A percentile compares a stretch with the other conserved stretches of the same genome.
These are phyloP conservation scores for Asclepias syriaca DNA, from an alignment of 257 asterid species.

Conservation along the genomic window DNA sequence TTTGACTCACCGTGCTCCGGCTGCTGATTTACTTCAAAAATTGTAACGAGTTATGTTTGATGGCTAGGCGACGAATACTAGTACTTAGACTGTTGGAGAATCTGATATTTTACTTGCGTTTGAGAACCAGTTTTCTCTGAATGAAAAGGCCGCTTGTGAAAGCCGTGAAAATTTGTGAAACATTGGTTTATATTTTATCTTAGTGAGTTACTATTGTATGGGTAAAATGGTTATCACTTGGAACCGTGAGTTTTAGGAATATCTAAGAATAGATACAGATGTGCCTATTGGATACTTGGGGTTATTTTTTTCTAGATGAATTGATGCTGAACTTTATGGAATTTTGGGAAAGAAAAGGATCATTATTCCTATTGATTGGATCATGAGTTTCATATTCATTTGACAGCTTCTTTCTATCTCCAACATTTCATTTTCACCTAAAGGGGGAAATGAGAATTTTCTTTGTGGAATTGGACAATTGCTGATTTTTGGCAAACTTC, in stretches of 20 bases:
- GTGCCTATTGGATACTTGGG: neutral
- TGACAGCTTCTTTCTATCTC: neutral
- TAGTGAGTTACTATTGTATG: neutral
- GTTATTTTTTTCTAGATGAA: neutral
- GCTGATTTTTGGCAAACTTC: neutral
- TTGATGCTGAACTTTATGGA: neutral
- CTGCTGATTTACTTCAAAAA: constrained; percentile 1
- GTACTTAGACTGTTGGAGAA: neutral
- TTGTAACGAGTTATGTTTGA: neutral
- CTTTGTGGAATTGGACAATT: neutral
- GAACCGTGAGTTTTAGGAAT: neutral
- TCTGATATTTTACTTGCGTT: neutral
- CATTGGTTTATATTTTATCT: neutral
- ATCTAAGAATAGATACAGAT: neutral
- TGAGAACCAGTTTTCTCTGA: neutral
- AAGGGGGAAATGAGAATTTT: neutral
- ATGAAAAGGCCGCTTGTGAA: neutral
- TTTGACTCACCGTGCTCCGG: neutral
- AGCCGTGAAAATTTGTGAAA: neutral
- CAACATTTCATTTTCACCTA: neutral
- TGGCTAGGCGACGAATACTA: neutral
- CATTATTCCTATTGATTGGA: neutral
- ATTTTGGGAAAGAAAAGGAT: neutral
- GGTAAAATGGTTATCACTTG: neutral
- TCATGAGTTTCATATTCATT: neutral